Evolutionary conservation across 768 basidiomycete species (phyloP), one percentile per base, ranked within the genome.

Genomic region (Daedaleopsis nitida): DNA sequence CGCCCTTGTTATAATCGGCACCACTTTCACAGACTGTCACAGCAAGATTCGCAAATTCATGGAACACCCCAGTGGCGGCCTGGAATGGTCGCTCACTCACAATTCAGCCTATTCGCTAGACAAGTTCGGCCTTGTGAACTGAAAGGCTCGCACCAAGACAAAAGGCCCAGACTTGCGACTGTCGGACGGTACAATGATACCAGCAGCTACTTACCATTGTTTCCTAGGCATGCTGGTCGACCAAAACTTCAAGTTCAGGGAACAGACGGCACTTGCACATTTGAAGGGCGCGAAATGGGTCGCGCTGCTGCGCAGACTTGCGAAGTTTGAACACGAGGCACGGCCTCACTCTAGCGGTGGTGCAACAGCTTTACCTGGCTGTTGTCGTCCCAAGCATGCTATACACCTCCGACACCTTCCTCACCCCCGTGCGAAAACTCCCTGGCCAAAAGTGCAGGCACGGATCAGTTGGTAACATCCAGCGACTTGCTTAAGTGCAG

Each of bases 151-250:
- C 9, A 38, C 37, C 14, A 14, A 14, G 37, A 14, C 8, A 8
- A 8, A 8, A 8, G 14, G 37, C 9, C 37, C 37, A 8, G 37
- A 8, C 37, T 14, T 38, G 14, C 37, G 14, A 14, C 37, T 38
- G 9, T 38, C 14, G 37, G 14, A 38, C 37, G 37, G 37, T 38
- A 38, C 14, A 23, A 54, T 45, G 16, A 69, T 75, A 47, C 35
- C 56, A n/a, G 62, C 72, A 8, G 13, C 55, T 12, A 24, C n/a
- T 5, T 37, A 57, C 1, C 61, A 68, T 55, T 71, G 69, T 35
- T 73, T 73, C 54, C 67, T 78, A 0, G 77, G 76, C 0, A 58
- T 79, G 0, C 38, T 64, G 5, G 19, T 77, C 0, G 74, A 78
- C 63, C 52, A 69, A 1, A 64, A 68, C 37, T 60, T 78, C 3